A percentile compares a stretch with the other conserved stretches of the same genome.
Evolutionary conservation across 2,329 filamentous ascomycete species (phyloP).

Genomic region (Dactylellina drechsleri): DNA sequence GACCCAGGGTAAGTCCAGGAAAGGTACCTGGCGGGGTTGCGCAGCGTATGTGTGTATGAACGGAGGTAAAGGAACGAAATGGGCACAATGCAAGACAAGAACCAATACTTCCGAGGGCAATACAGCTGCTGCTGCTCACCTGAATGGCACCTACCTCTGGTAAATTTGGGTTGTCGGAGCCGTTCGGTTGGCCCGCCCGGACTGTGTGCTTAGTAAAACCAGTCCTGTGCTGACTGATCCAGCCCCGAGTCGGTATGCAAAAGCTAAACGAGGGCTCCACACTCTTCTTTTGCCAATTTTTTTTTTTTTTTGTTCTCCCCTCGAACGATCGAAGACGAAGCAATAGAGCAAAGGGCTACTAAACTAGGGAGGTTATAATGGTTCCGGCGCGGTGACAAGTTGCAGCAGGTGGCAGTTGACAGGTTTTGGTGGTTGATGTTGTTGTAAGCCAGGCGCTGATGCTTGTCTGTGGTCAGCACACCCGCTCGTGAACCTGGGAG

Average conservation of each 20-base stretch:
- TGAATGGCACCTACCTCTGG: background rate
- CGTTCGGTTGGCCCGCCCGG: constrained; percentile 50
- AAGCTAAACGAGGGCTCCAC: constrained; percentile 18
- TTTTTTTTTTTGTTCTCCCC: background rate
- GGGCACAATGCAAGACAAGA: constrained; percentile 51
- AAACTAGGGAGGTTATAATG: too few species aligned
- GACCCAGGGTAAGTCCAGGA: constrained; percentile 21
- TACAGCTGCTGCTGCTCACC: background rate
- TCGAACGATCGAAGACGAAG: too few species aligned
- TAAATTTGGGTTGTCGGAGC: constrained; percentile 20
- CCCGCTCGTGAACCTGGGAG: background rate
- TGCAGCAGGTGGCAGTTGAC: background rate
- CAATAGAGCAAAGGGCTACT: too few species aligned
- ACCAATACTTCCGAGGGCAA: background rate
- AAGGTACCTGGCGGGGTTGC: constrained; percentile 4
- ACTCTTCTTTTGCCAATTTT: background rate
- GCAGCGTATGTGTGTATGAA: background rate
- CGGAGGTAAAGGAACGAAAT: constrained; percentile 17
- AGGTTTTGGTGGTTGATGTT: background rate
- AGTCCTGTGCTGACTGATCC: constrained; percentile 51
- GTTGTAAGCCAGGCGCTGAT: constrained; percentile 8
- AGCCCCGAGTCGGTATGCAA: constrained; percentile 29
- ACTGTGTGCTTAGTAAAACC: constrained; percentile 45
- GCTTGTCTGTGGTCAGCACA: constrained; percentile 32
- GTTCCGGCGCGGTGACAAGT: constrained; percentile 4